Evolutionary conservation across 139 green algal genomes (phyloP).

Genomic region (Chlamydomonas asymmetrica): DNA sequence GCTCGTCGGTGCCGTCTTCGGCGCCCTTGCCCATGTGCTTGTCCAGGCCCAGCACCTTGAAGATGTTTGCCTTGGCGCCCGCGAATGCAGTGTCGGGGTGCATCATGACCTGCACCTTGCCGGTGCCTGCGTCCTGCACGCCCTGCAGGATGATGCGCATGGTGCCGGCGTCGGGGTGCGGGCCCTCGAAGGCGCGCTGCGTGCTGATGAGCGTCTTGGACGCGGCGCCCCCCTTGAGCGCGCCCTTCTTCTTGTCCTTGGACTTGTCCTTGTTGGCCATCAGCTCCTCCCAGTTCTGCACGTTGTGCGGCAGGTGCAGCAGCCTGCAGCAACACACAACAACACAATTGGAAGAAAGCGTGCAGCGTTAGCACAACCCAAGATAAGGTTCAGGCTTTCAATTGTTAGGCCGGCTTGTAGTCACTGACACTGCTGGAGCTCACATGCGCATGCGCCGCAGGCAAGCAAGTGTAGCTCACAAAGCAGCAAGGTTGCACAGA

Average conservation of each 20-base stretch:
- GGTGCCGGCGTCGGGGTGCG: constrained; percentile 5
- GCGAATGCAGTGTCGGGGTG: not conserved
- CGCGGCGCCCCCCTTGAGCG: not conserved
- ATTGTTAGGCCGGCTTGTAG: not conserved
- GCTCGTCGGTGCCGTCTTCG: too few species aligned
- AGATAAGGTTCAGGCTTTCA: not conserved
- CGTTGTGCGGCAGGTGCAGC: constrained; percentile 6
- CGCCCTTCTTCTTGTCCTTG: not conserved
- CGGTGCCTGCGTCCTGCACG: not conserved
- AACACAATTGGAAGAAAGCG: not conserved
- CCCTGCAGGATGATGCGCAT: constrained; percentile 3
- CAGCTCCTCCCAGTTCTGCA: not conserved
- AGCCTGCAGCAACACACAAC: not conserved
- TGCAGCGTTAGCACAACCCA: not conserved
- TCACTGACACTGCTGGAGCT: constrained; percentile 1
- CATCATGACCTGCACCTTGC: not conserved
- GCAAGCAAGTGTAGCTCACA: too few species aligned
- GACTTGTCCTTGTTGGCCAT: not conserved
- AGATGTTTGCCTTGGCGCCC: not conserved
- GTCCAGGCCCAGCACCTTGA: constrained; percentile 1
- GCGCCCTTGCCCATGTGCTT: too few species aligned
- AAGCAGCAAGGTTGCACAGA: too few species aligned
- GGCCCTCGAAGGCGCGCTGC: not conserved
- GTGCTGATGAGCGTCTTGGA: not conserved
- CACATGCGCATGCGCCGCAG: too few species aligned